Evolutionary conservation across 2,329 filamentous ascomycete genomes (phyloP), one percentile per base, ranked within the genome.

Genomic region (Lecanicillium sp.): DNA sequence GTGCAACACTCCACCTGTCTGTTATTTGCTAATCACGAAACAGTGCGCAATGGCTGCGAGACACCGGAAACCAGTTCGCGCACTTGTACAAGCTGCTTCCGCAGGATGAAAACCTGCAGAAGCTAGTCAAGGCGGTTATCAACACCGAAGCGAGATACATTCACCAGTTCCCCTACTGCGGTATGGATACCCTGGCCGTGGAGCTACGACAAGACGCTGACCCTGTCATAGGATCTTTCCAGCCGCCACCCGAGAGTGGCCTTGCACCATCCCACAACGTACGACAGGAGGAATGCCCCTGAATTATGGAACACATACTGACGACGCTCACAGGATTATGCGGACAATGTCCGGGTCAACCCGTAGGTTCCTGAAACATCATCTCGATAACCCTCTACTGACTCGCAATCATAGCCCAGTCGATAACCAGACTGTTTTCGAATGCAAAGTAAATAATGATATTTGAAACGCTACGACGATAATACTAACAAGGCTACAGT

Each of bases 161-260:
- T 44, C 70, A 79, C 46, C 74, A 75, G 26, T 78, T 77, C 14
- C 89, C 90, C 0, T 93, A 93, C 66, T 95, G 90, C 73, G 58
- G 58, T 59, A 36, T 3, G 50, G 36, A 24, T 8, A 26, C 15
- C 7, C 8, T 6, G 1, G 32, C 5, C 9, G 12, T 12, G 17
- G 12, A 6, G 20, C 12, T 19, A 10, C 15, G 39, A 10, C 15
- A 3, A 2, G 3, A 10, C 12, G 7, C 51, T 52, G 8, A 54
- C 20, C 39, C 4, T 5, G 10, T 32, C 6, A 10, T 10, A 60
- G 93, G 95, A 62, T 85, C 87, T 11, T 95, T 95, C 67, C 90
- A 95, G 62, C 88, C 90, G 2, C 90, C 90, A 0, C 75, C 80
- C 2, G 86, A 88, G 44, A 89, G 86, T 44, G 79, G 81, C 3